Evolutionary conservation across 345 rosid genomes (phyloP).

Genomic region (Murraya koenigii): DNA sequence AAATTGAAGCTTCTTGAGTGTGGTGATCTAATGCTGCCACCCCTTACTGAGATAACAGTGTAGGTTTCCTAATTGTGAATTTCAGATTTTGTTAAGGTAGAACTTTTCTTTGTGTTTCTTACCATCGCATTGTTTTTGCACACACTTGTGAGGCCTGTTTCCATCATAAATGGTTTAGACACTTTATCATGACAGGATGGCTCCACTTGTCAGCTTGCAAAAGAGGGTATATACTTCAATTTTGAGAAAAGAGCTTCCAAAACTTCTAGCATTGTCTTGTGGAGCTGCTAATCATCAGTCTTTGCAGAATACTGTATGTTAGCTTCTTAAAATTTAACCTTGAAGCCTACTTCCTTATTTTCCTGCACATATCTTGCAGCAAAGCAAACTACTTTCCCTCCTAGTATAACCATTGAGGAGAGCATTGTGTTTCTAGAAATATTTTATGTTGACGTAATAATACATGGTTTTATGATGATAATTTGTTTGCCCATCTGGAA

Average conservation of each 20-base stretch:
- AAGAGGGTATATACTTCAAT: constrained; percentile 75
- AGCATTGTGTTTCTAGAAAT: background rate
- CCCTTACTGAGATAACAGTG: constrained; percentile 87
- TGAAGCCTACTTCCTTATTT: background rate
- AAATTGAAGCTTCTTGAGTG: constrained; percentile 66
- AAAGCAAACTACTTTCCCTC: background rate
- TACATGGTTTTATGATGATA: background rate
- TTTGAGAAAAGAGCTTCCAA: constrained; percentile 85
- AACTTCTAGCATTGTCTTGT: constrained; percentile 69
- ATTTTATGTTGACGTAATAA: background rate
- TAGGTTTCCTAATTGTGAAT: constrained; percentile 28
- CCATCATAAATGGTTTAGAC: constrained; percentile 1
- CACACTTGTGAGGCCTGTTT: background rate
- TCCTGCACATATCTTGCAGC: background rate
- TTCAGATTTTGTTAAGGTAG: background rate
- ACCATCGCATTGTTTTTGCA: background rate
- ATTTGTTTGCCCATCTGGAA: background rate
- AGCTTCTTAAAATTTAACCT: constrained; percentile 15
- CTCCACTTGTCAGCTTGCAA: constrained; percentile 71
- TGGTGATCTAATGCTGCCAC: constrained; percentile 72
- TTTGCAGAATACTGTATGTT: constrained; percentile 74
- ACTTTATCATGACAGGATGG: constrained; percentile 53
- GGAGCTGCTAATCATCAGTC: constrained; percentile 62
- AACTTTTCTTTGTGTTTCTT: background rate
- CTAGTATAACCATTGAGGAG: background rate